A percentile compares a stretch with the other conserved stretches of the same genome.
Conservation (phyloP, 768 basidiomycete species). For the Pleurotus eryngii region DNA sequence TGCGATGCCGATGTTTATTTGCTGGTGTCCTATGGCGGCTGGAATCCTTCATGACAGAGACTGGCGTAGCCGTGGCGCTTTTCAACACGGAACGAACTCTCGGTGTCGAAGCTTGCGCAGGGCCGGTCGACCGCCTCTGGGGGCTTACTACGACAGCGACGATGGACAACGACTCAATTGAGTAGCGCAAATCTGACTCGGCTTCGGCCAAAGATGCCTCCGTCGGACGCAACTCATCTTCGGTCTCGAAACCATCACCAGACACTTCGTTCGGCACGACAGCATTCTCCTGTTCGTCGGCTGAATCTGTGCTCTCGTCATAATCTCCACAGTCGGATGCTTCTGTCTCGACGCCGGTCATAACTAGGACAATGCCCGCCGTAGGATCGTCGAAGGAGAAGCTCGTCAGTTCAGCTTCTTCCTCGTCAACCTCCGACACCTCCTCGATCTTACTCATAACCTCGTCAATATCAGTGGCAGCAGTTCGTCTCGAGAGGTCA, state of each 20-base stretch:
- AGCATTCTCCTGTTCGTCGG: conserved; percentile 35
- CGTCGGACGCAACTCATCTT: conserved; percentile 6
- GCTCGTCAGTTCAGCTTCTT: conserved; percentile 65
- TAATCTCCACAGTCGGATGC: conserved; percentile 27
- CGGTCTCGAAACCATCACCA: conserved; percentile 31
- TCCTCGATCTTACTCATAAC: conserved; percentile 51
- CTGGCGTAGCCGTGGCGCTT: conserved; percentile 47
- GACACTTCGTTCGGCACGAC: conserved; percentile 27
- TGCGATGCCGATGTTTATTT: conserved; percentile 62
- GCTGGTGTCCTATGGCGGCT: conserved; percentile 56
- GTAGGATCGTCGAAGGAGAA: conserved; percentile 70
- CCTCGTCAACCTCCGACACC: conserved; percentile 52
- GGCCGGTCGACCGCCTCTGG: conserved; percentile 8
- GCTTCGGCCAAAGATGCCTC: conserved; percentile 6
- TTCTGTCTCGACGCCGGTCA: conserved; percentile 45
- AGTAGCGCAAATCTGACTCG: conserved; percentile 6
- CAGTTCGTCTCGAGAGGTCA: conserved; percentile 14
- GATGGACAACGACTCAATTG: conserved; percentile 3
- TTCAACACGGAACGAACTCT: conserved; percentile 43
- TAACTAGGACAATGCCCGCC: conserved; percentile 46
- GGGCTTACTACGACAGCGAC: conserved; percentile 5
- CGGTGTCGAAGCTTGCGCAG: conserved; percentile 24
- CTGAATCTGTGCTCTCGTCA: conserved; percentile 50
- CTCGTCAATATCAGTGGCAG: conserved; percentile 10
- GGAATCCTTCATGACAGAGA: conserved; percentile 55